phyloP scores from a whole-genome alignment of 768 basidiomycete species.

The Suillus spraguei region DNA sequence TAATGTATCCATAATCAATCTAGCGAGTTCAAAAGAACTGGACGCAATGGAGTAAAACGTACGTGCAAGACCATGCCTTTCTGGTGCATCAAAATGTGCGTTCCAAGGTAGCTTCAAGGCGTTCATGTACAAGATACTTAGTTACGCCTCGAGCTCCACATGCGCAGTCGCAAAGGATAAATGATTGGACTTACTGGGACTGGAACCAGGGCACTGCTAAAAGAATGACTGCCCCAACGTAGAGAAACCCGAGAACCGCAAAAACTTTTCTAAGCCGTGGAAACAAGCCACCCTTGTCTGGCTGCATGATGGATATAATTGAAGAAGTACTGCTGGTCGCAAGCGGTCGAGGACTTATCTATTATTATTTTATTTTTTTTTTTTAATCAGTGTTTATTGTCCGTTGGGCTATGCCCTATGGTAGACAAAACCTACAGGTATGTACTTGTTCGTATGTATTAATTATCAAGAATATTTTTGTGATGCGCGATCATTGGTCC shows the following conservation, averaged over 20 bases:
- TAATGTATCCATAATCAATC: constrained; percentile 27
- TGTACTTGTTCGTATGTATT: no score
- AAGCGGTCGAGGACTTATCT: not conserved
- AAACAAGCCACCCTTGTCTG: constrained; percentile 19
- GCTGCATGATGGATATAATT: not conserved
- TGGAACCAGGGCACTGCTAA: constrained; percentile 68
- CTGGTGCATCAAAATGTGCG: constrained; percentile 67
- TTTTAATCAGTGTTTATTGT: no score
- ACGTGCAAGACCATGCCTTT: constrained; percentile 84
- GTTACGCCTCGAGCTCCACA: constrained; percentile 15
- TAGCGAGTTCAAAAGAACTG: not conserved
- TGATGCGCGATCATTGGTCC: no score
- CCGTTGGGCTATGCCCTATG: no score
- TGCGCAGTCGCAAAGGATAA: constrained; percentile 21
- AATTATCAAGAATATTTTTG: no score
- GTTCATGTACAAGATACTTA: constrained; percentile 67
- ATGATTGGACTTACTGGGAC: constrained; percentile 53
- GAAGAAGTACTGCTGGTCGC: not conserved
- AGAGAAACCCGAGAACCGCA: constrained; percentile 51
- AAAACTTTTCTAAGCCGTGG: constrained; percentile 34
- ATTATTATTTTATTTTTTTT: no score
- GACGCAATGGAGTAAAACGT: constrained; percentile 26
- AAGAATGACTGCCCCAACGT: constrained; percentile 52
- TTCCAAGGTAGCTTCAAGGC: constrained; percentile 62
- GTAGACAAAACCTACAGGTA: no score